Evolutionary conservation across 352 stramenopile genomes (phyloP).

Genomic region (Phytopythium vexans): DNA sequence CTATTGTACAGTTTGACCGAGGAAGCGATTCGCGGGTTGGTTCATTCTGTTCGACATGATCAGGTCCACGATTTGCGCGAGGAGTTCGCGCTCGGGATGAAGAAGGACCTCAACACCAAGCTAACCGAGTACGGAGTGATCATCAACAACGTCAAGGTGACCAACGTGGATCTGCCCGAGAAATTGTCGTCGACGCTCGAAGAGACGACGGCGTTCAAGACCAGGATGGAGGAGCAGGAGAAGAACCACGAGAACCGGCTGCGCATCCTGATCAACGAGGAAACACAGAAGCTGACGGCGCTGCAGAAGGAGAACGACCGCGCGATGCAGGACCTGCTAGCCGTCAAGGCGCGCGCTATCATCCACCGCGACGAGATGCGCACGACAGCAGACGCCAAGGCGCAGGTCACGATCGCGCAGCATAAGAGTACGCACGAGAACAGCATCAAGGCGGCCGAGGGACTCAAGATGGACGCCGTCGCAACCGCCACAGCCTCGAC

Average conservation of each 20-base stretch:
- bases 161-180: slow-evolving; percentile 68
- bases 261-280: slow-evolving; percentile 79
- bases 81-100: slow-evolving; percentile 81
- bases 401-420: slow-evolving; percentile 69
- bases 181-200: slow-evolving; percentile 69
- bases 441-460: slow-evolving; percentile 66
- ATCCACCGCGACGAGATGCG: slow-evolving; percentile 82
- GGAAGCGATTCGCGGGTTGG: slow-evolving; percentile 74
- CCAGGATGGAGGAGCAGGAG: slow-evolving; percentile 84
- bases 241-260: slow-evolving; percentile 89
- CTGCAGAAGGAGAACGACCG: slow-evolving; percentile 81
- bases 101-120: slow-evolving; percentile 80
- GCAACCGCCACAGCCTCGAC: slow-evolving; percentile 48
- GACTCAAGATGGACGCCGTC: slow-evolving; percentile 64
- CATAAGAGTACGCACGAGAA: slow-evolving; percentile 51
- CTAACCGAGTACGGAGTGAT: slow-evolving; percentile 68
- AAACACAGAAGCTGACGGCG: slow-evolving; percentile 78
- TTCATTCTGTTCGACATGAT: slow-evolving; percentile 81
- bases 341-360: slow-evolving; percentile 54
- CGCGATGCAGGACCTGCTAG: slow-evolving; percentile 66
- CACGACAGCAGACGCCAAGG: slow-evolving; percentile 68
- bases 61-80: slow-evolving; percentile 79
- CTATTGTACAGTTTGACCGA: slow-evolving; percentile 78
- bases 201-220: slow-evolving; percentile 84
- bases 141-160: slow-evolving; percentile 89